These are phyloP conservation scores for Fusarium staphyleae DNA, from an alignment of 2,329 filamentous ascomycete species.

Conservation along the genomic window DNA sequence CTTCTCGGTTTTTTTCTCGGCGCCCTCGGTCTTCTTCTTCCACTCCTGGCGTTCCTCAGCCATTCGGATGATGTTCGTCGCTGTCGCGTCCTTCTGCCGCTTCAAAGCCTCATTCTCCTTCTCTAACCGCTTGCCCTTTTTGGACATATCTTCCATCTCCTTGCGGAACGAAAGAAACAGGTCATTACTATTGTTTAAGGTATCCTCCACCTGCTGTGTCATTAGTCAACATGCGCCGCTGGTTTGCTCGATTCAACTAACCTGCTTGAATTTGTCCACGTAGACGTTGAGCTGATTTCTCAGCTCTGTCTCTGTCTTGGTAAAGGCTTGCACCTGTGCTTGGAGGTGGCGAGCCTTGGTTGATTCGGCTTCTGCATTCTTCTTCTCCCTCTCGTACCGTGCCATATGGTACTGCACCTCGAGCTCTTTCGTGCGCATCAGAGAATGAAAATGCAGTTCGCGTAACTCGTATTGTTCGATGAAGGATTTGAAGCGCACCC, in stretches of 20 bases:
- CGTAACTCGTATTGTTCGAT: conserved; percentile 97
- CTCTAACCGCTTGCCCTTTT: conserved; percentile 95
- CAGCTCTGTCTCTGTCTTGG: conserved; percentile 92
- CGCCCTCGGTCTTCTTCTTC: conserved; percentile 67
- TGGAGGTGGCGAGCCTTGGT: conserved; percentile 85
- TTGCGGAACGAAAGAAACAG: conserved; percentile 96
- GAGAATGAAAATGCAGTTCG: conserved; percentile 90
- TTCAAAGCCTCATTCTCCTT: conserved; percentile 94
- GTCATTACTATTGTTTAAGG: conserved; percentile 97
- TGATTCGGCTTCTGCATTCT: conserved; percentile 82
- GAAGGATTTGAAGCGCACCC: conserved; percentile 89
- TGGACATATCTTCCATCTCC: conserved; percentile 99
- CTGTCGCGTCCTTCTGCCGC: conserved; percentile 91
- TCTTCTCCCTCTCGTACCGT: conserved; percentile 88
- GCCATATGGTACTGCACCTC: conserved; percentile 93
- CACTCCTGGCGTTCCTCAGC: conserved; percentile 90
- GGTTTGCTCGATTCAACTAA: conserved; percentile 54
- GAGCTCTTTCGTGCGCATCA: conserved; percentile 92
- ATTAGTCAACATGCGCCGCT: conserved; percentile 39
- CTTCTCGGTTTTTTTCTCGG: conserved; percentile 82
- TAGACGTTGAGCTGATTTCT: conserved; percentile 97
- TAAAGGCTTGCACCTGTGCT: conserved; percentile 91
- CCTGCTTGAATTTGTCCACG: conserved; percentile 99
- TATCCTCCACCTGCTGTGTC: conserved; percentile 85
- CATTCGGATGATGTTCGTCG: conserved; percentile 96